phyloP scores from a whole-genome alignment of 148 eudicot genomes.

The Rhododendron kiyosumense region DNA sequence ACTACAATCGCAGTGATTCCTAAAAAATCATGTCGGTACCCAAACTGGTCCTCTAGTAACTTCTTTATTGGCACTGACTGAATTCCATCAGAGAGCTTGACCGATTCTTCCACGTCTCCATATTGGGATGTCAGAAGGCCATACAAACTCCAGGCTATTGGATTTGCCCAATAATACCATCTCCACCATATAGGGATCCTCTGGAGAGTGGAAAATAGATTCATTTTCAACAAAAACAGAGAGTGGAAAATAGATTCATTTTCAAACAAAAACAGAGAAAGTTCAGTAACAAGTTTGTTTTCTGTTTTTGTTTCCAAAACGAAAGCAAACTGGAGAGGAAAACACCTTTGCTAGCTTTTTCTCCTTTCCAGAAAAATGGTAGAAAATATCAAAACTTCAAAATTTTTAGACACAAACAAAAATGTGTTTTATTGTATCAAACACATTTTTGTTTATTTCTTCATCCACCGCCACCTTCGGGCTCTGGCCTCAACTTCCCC shows the following conservation, averaged over 20 bases:
- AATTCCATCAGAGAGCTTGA: slow-evolving; percentile 67
- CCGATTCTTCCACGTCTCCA: slow-evolving; percentile 39
- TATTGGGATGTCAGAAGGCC: slow-evolving; percentile 93
- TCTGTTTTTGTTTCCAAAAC: background rate
- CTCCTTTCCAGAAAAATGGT: background rate
- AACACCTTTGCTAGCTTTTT: background rate
- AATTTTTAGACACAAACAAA: background rate
- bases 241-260: background rate
- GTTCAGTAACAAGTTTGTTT: background rate
- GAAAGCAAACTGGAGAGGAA: background rate
- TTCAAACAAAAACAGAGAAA: background rate
- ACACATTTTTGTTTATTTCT: background rate
- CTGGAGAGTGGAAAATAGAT: slow-evolving; percentile 28
- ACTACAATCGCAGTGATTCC: slow-evolving; percentile 59
- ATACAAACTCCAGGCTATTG: slow-evolving; percentile 91
- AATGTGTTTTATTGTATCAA: background rate
- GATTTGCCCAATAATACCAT: slow-evolving; percentile 99
- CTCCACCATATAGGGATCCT: slow-evolving; percentile 97
- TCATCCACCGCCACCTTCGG: background rate
- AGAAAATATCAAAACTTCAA: background rate
- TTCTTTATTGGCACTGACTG: slow-evolving; percentile 29
- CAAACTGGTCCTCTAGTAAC: slow-evolving; percentile 55
- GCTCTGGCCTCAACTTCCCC: background rate
- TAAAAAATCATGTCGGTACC: slow-evolving; percentile 70
- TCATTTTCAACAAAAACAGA: background rate